Base-by-base conservation (phyloP, 2,329 filamentous ascomycete genomes). In the Alternaria longipes region DNA sequence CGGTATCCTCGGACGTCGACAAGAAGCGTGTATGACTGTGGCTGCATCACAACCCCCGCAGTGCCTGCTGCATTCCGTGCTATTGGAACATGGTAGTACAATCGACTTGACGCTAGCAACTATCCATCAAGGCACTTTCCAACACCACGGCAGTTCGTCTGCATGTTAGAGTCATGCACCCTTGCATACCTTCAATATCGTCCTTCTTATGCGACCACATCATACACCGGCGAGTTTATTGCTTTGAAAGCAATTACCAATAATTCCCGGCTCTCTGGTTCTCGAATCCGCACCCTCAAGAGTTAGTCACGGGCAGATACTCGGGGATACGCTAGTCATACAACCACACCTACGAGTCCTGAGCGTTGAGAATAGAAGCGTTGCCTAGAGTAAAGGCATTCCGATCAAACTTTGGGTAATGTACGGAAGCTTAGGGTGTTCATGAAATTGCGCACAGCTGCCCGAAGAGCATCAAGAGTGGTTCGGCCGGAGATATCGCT, bases 281-380 rank as follows among this genome's bases (percentile, higher is more conserved):
- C 11, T 22, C 46, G 32, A 14, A 50, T 24, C 11, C 20, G 20
- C 20, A 36, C 16, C 16, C 46, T 36, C 46, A 50, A 50, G 46
- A 50, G 46, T 18, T 50, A 36, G 46, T 8, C 24, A 38, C 46
- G 46, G 46, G 30, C 30, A 50, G 14, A 36, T 36, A 26, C 16
- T 50, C 46, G 46, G 46, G 34, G 22, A 50, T 50, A 50, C 22
- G 46, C 46, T 50, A 50, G 46, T 50, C 46, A 36, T 36, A 50
- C 46, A 26, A 26, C 30, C 20, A 50, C 46, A 26, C 32, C 46
- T 12, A 7, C 12, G 8, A 38, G n/a, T 26, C 11, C 46, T 50
- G 30, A 50, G 32, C 46, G 14, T 50, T 30, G 32, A 50, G 30
- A 38, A 24, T 20, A 34, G 11, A 36, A 50, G 30, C 32, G 16